Base-by-base conservation (phyloP, 148 eudicot genomes). In the Spergularia bocconei region DNA sequence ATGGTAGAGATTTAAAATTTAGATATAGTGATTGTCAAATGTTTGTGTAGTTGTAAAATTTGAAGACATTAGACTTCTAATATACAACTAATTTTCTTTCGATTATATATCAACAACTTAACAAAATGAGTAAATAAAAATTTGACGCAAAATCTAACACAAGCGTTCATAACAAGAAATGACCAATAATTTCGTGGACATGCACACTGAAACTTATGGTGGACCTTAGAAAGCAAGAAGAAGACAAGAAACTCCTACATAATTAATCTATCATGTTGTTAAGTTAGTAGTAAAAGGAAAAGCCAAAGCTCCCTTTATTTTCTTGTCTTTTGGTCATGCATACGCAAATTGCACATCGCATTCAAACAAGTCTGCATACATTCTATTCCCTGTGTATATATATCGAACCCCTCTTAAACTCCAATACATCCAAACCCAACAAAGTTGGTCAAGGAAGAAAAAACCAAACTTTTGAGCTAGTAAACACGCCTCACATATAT, bases 311-410 rank as follows among this genome's bases (percentile, higher is more conserved):
- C 33, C 38, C 47, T 63, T 78, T 56, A 53, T 47, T 73, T 67
- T 78, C 79, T 57, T 72, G 77, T 72, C 81, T 67, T 78, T 50
- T 66, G 57, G 21, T 71, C 63, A 57, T 72, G 67, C 44, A 55
- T 41, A 41, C 53, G 36, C n/a, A 78, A 57, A 64, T 74, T 80
- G 79, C 56, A 80, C 69, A 58, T 83, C 52, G 39, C 58, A 74
- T 80, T 63, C 61, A 73, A 80, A 62, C 78, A 69, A 39, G 79
- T 74, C 83, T 63, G 59, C 69, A 58, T 80, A 38, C 83, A 83
- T 77, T 71, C 65, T 60, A 25, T 69, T 59, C 53, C 63, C 20
- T 67, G 11, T 65, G 61, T 75, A 56, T 75, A 82, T 76, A 55
- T 61, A 67, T 48, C 6, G 29, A 41, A 20, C 66, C 36, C 63